A percentile compares a stretch with the other conserved stretches of the same genome.
These are phyloP conservation scores for Candida wancherniae DNA, from an alignment of 805 yeast species.

Conservation along the genomic window DNA sequence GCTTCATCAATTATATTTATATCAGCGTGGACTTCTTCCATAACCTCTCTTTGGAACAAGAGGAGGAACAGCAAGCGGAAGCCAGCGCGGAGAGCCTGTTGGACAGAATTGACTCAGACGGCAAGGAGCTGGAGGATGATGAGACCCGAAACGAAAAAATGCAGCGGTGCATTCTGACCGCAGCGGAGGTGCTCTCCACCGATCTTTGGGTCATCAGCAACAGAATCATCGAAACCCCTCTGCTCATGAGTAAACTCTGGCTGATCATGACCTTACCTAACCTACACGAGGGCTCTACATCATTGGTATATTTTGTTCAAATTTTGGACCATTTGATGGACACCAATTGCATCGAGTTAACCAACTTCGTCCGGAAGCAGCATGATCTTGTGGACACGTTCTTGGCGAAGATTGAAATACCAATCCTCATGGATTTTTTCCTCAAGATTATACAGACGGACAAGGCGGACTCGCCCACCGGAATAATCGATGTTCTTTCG, in stretches of 20 bases:
- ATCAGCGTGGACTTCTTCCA: conserved; percentile 44
- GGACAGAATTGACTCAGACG: background rate
- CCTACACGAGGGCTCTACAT: conserved; percentile 34
- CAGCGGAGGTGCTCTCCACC: conserved; percentile 37
- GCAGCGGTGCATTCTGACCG: conserved; percentile 34
- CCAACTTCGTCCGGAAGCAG: conserved; percentile 64
- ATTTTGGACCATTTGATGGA: conserved; percentile 83
- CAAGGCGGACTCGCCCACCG: conserved; percentile 84
- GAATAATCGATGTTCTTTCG: conserved; percentile 71
- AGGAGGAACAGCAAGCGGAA: conserved; percentile 10
- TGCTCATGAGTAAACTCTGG: conserved; percentile 39
- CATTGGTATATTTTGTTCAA: conserved; percentile 45
- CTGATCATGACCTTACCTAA: conserved; percentile 29
- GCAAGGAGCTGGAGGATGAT: conserved; percentile 8
- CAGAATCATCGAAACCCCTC: conserved; percentile 39
- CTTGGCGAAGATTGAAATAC: conserved; percentile 82
- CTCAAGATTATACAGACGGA: conserved; percentile 89
- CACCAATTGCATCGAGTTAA: conserved; percentile 52
- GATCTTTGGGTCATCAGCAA: conserved; percentile 42
- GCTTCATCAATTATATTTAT: conserved; percentile 64
- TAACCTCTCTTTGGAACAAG: conserved; percentile 22
- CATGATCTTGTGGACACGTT: conserved; percentile 72
- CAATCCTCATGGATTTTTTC: conserved; percentile 90
- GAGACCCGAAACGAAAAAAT: conserved; percentile 31
- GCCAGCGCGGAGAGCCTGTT: background rate